Base-by-base conservation (phyloP, 1,139 yeast genomes). In the Yamadazyma dushanensis region DNA sequence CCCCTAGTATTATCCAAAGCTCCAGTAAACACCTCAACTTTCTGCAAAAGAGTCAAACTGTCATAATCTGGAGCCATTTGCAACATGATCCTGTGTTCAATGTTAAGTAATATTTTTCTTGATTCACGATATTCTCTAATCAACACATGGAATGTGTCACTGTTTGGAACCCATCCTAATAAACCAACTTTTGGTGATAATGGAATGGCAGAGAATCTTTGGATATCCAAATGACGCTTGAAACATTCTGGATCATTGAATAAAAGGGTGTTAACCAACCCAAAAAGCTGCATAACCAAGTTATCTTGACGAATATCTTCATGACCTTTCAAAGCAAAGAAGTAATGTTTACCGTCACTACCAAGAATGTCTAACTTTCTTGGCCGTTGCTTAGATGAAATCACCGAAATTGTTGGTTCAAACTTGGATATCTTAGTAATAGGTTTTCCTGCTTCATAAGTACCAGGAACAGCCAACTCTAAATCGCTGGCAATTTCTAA, bases 1-100 rank as follows among this genome's bases (percentile, higher is more conserved):
- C 98, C 98, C 49, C 96, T 72, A 0, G 98, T 92, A 53, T 90
- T 92, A 57, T 92, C 97, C 51, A 94, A 66, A 0, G 98, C 97
- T 52, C 92, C 89, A 0, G 96, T 88, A 63, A 94, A 94, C 1
- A 92, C 97, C 59, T 94, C 99, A 29, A 94, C 94, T 60, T 92
- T 92, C 52, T 94, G 96, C 41, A 94, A 64, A 26, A 90, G 69
- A 0, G 97, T 88, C 54, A 92, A 68, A 44, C 80, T 83, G 50
- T 94, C 98, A 59, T 88, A 94, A 57, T 90, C 97, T 1, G 97
- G 97, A 0, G 97, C 96, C 97, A 92, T 90, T 57, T 92, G 97
- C 26, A 89, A 64, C 96, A 92, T 90, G 39, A 92, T 87, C 46
- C 97, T 75, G 57, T 90, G 97, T 58, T 92, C 98, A 51, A 92